Percentiles rank a stretch among this genome's conserved stretches.
These are phyloP conservation scores for Chalciporus pseudorubinellus DNA, from an alignment of 768 basidiomycete genomes.

Conservation along the genomic window DNA sequence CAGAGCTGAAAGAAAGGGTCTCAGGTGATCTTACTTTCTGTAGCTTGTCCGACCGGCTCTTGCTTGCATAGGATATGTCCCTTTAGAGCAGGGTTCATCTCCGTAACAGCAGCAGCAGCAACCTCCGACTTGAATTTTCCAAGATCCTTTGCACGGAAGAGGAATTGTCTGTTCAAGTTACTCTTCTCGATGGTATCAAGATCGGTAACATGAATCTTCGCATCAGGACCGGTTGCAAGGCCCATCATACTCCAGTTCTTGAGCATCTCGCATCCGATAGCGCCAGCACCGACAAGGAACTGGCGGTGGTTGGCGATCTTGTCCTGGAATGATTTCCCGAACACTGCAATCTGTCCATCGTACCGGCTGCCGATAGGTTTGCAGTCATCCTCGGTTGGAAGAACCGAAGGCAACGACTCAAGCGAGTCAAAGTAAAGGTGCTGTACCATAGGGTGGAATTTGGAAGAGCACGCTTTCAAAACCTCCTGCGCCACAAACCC, in stretches of 20 bases:
- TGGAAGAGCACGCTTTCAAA: constrained; percentile 94
- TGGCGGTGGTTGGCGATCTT: constrained; percentile 88
- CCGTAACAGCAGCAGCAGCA: constrained; percentile 83
- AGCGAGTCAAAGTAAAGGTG: constrained; percentile 96
- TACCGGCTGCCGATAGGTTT: constrained; percentile 82
- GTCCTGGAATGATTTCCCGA: constrained; percentile 89
- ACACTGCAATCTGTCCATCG: constrained; percentile 94
- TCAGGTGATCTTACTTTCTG: constrained; percentile 68
- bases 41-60: constrained; percentile 88
- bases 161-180: constrained; percentile 96
- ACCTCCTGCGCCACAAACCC: constrained; percentile 98
- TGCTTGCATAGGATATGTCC: constrained; percentile 88
- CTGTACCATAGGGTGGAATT: constrained; percentile 96
- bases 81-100: constrained; percentile 91
- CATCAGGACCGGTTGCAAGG: constrained; percentile 74
- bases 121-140: constrained; percentile 98
- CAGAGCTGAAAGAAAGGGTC: neutral
- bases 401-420: constrained; percentile 78
- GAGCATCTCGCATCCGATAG: constrained; percentile 99
- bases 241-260: constrained; percentile 99
- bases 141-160: constrained; percentile 94
- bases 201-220: constrained; percentile 90
- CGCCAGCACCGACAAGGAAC: constrained; percentile 98
- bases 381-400: constrained; percentile 81
- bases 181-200: constrained; percentile 99